Evolutionary conservation across 768 basidiomycete species (phyloP), one percentile per base, ranked within the genome.

Genomic region (Terana coerulea): DNA sequence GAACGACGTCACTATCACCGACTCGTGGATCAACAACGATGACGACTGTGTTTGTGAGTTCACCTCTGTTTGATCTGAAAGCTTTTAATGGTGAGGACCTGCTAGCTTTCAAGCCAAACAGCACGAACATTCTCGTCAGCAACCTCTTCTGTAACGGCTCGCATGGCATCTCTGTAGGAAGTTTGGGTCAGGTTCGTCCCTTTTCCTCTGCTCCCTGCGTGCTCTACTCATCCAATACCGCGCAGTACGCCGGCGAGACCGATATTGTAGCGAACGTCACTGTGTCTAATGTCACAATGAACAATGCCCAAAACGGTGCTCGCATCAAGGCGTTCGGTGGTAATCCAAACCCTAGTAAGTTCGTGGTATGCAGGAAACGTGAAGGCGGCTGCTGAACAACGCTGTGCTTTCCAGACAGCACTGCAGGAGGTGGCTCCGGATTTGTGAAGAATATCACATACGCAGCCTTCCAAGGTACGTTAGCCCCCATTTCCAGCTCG

Each of bases 291-390:
- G 62, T 78, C 30, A 65, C 67, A 21, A 75, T 77, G 72, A 55
- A 67, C 22, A 73, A 77, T 39, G 72, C 74, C 2, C 64, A 75
- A 56, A 76, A 78, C 51, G 77, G 75, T 1, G 76, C 75, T 0
- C 70, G 75, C n/a, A 77, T 78, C 67, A 79, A 79, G 61, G 73
- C 73, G 4, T 79, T 76, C 53, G 74, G 73, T 3, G 77, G 75
- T 0, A 69, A 67, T 24, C 71, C 75, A 5, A 61, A 67, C 47
- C 64, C 74, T 1, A 59, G 69, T 51, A 66, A 48, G 59, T 56
- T 17, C 22, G n/a, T n/a, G n/a, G n/a, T n/a, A n/a, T n/a, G n/a
- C n/a, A n/a, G n/a, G n/a, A n/a, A n/a, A 26, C 17, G 3, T 10
- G 11, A 14, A 3, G 6, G 8, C 4, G 8, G 25, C 17, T 22